Percentiles rank a stretch among this genome's conserved stretches.
phyloP scores from a whole-genome alignment of 2,329 filamentous ascomycete species.

The Ophiostoma fasciatum region DNA sequence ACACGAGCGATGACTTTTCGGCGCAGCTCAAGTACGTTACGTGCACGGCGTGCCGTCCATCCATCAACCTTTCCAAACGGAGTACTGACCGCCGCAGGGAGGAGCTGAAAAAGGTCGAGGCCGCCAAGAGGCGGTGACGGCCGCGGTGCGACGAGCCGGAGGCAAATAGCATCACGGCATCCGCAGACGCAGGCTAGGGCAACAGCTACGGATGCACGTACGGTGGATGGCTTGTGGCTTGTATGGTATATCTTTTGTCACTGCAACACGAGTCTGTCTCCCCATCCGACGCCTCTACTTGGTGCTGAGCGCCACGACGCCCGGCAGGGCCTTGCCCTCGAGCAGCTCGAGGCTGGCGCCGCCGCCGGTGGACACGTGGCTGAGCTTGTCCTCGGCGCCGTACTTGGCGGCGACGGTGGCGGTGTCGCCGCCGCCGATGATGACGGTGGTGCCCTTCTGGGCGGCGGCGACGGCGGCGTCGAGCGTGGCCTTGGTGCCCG shows the following conservation, averaged over 20 bases:
- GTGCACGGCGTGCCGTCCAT: no score
- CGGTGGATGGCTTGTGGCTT: no score
- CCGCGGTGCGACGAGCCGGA: slow-evolving; percentile 6
- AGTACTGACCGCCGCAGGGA: no score
- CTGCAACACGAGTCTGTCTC: not conserved
- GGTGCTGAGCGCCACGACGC: slow-evolving; percentile 79
- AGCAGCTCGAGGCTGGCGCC: slow-evolving; percentile 91
- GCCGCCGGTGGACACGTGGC: slow-evolving; percentile 94
- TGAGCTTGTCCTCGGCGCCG: slow-evolving; percentile 87
- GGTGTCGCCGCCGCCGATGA: slow-evolving; percentile 96
- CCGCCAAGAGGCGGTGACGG: slow-evolving; percentile 48
- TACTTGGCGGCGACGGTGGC: slow-evolving; percentile 98
- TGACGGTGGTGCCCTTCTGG: slow-evolving; percentile 80
- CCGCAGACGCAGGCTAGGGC: no score
- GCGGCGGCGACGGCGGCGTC: slow-evolving; percentile 67
- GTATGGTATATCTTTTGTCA: no score
- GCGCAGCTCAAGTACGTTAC: slow-evolving; percentile 71
- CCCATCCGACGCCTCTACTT: slow-evolving; percentile 32
- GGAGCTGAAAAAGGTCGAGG: slow-evolving; percentile 88
- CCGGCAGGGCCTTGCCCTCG: slow-evolving; percentile 94
- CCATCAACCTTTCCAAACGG: slow-evolving; percentile 2
- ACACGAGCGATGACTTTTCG: slow-evolving; percentile 92
- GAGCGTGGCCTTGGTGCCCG: slow-evolving; percentile 81
- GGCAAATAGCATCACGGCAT: not conserved
- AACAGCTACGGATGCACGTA: no score